Evolutionary conservation across 441 rosid species (phyloP), one percentile per base, ranked within the genome.

Genomic region (Omphalea diandra): DNA sequence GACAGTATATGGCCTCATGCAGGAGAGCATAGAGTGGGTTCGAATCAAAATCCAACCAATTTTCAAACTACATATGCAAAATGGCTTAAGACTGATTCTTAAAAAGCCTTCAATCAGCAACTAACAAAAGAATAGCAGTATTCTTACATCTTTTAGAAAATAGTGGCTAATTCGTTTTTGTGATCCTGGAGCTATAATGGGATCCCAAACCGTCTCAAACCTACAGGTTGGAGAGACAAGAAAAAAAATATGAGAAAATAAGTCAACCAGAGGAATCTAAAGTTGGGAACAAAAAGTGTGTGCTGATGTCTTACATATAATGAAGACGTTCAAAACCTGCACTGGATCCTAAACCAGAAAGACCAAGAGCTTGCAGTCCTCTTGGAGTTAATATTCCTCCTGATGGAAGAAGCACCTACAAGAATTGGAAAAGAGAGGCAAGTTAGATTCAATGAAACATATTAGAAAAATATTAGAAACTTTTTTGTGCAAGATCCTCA

Each of bases 121-220:
- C 50, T 27, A 69, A 59, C 43, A 65, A 47, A 20, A 70, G 50
- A 43, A 36, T 36, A 29, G 5, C 12, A 38, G 49, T 31, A 63
- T 62, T 67, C 91, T 85, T 88, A 92, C 96, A 66, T 93, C 85
- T 68, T 84, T 90, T 80, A 92, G 77, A 82, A 92, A 94, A 85
- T 79, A 81, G 61, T 73, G 77, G 80, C 94, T 89, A 24, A 95
- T 81, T 72, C 52, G 68, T 79, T 92, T 95, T 56, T 78, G 83
- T 63, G 92, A 79, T 78, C 89, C 94, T 17, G 90, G 85, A 77
- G 90, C 90, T 79, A 92, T 72, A 29, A 82, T 56, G 41, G 99
- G 98, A 87, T 95, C 98, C 98, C 99, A 95, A 20, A 80, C 93
- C 76, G 89, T 89, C 86, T 95, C 96, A 76, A 94, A 75, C 90